A percentile compares a stretch with the other conserved stretches of the same genome.
Evolutionary conservation across 2,329 filamentous ascomycete species (phyloP).

Genomic region (Blumeriella jaapii): DNA sequence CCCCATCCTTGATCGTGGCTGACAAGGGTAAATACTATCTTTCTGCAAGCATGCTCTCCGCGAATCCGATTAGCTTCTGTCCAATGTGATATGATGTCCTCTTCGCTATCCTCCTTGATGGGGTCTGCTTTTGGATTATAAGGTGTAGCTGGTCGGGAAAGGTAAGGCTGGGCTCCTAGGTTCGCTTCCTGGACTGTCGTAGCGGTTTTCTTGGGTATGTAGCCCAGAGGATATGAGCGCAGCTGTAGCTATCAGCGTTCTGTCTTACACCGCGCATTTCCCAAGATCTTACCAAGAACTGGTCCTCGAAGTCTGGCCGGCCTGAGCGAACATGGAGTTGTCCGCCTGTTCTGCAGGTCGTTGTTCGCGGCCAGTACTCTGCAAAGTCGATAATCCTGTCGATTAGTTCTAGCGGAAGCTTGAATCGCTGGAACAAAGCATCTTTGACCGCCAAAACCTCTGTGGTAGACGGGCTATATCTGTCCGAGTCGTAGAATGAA

Average conservation of each 20-base stretch:
- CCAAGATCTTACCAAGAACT: slow-evolving; percentile 30
- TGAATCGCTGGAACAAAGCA: slow-evolving; percentile 33
- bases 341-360: slow-evolving; percentile 21
- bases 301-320: slow-evolving; percentile 25
- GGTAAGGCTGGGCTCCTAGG: slow-evolving; percentile 6
- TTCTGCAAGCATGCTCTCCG: slow-evolving; percentile 39
- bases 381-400: slow-evolving; percentile 46
- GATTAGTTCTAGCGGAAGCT: slow-evolving; percentile 43
- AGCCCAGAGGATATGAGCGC: slow-evolving; percentile 24
- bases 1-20: slow-evolving; percentile 50
- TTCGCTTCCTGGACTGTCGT: too few species aligned
- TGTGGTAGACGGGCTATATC: slow-evolving; percentile 30
- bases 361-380: slow-evolving; percentile 48
- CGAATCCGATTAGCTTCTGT: slow-evolving; percentile 7
- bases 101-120: slow-evolving; percentile 10
- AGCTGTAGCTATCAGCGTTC: slow-evolving; percentile 13
- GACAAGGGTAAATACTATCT: slow-evolving; percentile 46
- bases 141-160: slow-evolving; percentile 10
- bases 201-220: slow-evolving; percentile 4
- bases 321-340: slow-evolving; percentile 8
- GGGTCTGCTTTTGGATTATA: slow-evolving; percentile 4
- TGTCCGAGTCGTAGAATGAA: slow-evolving; percentile 6
- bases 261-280: not conserved
- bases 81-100: slow-evolving; percentile 17
- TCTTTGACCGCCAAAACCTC: slow-evolving; percentile 40